Evolutionary conservation across 352 stramenopile species (phyloP).

Genomic region (Pythium aquatile): DNA sequence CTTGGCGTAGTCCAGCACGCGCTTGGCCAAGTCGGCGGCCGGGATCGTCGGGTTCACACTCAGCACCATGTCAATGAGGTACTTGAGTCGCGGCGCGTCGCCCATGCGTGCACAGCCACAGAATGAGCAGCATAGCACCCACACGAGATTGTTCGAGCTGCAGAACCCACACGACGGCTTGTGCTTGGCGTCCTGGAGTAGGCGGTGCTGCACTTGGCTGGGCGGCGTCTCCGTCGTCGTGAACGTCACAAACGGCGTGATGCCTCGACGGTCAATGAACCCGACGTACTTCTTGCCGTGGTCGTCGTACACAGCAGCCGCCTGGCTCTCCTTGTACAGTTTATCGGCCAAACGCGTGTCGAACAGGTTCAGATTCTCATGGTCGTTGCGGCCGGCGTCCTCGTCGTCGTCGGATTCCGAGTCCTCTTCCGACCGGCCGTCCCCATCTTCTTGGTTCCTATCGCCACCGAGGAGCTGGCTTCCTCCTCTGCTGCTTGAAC

Average conservation of each 20-base stretch:
- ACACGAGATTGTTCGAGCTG: constrained; percentile 65
- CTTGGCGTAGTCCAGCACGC: constrained; percentile 74
- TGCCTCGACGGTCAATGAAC: constrained; percentile 48
- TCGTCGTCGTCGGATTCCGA: constrained; percentile 7
- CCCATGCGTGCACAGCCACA: constrained; percentile 72
- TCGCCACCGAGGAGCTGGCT: neutral
- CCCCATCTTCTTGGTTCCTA: constrained; percentile 12
- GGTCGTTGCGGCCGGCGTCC: constrained; percentile 8
- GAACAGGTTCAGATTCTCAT: constrained; percentile 25
- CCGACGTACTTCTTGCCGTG: constrained; percentile 43
- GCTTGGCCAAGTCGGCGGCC: constrained; percentile 52
- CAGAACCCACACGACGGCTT: constrained; percentile 57
- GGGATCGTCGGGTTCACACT: constrained; percentile 67
- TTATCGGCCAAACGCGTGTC: constrained; percentile 29
- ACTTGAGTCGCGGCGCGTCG: constrained; percentile 67
- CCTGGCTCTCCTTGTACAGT: constrained; percentile 30
- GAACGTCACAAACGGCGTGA: constrained; percentile 69
- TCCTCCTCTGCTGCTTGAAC: constrained; percentile 2
- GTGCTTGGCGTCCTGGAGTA: constrained; percentile 24
- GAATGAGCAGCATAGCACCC: constrained; percentile 66
- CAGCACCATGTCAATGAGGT: constrained; percentile 77
- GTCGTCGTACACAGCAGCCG: constrained; percentile 39
- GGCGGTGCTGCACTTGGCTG: constrained; percentile 47
- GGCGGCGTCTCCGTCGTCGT: constrained; percentile 48
- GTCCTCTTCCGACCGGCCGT: constrained; percentile 8